Base-by-base conservation (phyloP, 495 filamentous ascomycete species). In the Cercophora newfieldiana region DNA sequence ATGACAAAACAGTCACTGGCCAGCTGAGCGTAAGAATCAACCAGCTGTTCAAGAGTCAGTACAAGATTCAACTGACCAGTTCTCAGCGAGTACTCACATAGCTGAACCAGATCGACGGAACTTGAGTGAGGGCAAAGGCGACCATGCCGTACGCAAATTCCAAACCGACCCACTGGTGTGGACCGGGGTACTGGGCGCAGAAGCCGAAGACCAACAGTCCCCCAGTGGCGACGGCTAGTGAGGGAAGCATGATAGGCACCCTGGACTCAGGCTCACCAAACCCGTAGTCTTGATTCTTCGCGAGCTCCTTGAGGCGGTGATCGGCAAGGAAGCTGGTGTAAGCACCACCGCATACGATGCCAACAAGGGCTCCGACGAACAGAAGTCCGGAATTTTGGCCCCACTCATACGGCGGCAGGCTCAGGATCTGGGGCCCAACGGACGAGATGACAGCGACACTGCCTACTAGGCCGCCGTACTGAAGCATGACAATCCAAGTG, bases 1-100 rank as follows among this genome's bases (percentile, higher is more conserved):
- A 77, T 77, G 67, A 69, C 72, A 59, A 77, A 74, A 66, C 71
- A 74, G 66, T 77, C 75, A 44, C 68, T 72, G 0, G 75, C 75
- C 4, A 75, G 67, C 26, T 77, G 66, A 18, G 65, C 47, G 57
- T 75, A 77, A 0, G 75, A 53, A 51, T 77, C 75, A 53, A 77
- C 70, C 28, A 77, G 68, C 74, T 77, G 31, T 21, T 19, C 28
- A 30, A 57, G 47, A 18, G 25, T 59, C 26, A 51, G 25, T 22
- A n/a, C 21, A n/a, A 21, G 31, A 6, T 47, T 47, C 19, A 24
- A 56, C 0, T 18, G 10, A 6, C 12, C 44, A 14, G 29, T 7
- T 8, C 37, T 2, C n/a, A 7, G 0, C 14, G 2, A 14, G 28
- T 24, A 71, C 74, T 72, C 59, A 76, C 71, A 67, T 77, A 75